These are phyloP conservation scores for Mucor indicus DNA, from an alignment of 371 early-diverging fungal species.

Conservation along the genomic window DNA sequence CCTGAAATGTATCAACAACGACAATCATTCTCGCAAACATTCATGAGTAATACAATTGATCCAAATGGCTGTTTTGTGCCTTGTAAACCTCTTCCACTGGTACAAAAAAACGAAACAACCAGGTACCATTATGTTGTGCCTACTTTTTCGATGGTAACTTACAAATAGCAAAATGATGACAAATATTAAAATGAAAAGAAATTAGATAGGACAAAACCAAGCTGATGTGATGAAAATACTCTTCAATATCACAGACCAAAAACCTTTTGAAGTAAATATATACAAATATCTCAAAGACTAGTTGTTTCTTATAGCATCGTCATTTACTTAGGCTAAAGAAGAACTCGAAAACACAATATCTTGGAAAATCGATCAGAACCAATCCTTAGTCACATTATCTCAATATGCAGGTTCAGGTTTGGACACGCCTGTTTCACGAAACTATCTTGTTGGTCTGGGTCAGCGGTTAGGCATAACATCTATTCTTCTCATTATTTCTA, in stretches of 20 bases:
- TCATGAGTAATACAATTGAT: too few relatives aligned
- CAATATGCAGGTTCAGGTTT: conserved; percentile 11
- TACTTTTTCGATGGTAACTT: conserved; percentile 20
- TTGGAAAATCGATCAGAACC: conserved; percentile 9
- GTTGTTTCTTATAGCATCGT: too few relatives aligned
- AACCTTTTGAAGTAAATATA: conserved; percentile 13
- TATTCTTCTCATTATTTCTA: conserved; percentile 12
- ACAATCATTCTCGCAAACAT: too few relatives aligned
- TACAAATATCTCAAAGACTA: too few relatives aligned
- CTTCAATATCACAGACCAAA: conserved; percentile 8
- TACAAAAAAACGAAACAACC: conserved; percentile 3
- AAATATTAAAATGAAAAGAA: too few relatives aligned
- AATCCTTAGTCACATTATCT: conserved; percentile 11
- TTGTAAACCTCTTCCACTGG: neutral
- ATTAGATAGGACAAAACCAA: conserved; percentile 16
- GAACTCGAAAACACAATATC: conserved; percentile 17
- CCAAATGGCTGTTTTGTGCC: conserved; percentile 15
- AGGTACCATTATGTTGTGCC: conserved; percentile 15
- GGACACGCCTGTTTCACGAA: conserved; percentile 1
- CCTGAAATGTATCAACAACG: too few relatives aligned
- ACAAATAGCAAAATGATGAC: too few relatives aligned
- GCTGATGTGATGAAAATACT: conserved; percentile 13
- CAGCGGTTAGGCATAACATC: conserved; percentile 18
- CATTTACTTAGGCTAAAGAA: conserved; percentile 11
- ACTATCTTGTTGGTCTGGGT: conserved; percentile 12